Base-by-base conservation (phyloP, 805 yeast genomes). In the Torulaspora maleeae region DNA sequence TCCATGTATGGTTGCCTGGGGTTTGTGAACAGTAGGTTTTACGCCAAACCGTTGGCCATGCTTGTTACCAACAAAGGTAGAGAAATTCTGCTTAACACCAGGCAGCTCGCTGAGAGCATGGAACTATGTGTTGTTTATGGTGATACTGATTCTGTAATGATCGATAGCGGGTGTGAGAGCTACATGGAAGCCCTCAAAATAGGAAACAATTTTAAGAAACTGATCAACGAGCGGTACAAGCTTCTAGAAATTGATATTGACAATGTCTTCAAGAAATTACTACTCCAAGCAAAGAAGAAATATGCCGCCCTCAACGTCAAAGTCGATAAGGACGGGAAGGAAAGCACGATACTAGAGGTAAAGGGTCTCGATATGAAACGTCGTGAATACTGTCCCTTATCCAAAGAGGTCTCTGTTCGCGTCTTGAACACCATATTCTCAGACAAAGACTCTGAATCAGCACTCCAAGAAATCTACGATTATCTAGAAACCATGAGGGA, bases 1-100 rank as follows among this genome's bases (percentile, higher is more conserved):
- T 93, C 99, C n/a, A 91, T 93, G 97, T 93, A 93, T 69, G 99
- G 99, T 61, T 93, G 98, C 77, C 76, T 93, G 57, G 99, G 99
- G 55, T 90, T 82, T 64, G 85, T 84, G 5, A 78, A 84, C 57
- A 88, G 97, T 17, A 77, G 99, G 59, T 93, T 93, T 66, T 91
- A 90, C 60, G 99, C 99, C 10, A 84, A 86, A 60, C 96, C 98
- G 0, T 73, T 93, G 55, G 99, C 99, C 4, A 87, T 87, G 90
- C 73, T 93, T 58, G 95, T 89, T 47, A 93, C 99, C 2, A 84
- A 82, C 56, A 87, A 90, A 66, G 99, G 99, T 59, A 79, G 99
- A 70, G 98, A 93, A 64, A 88, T 90, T 63, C 76, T 93, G 59
- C 84, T 82, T 83, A 91, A 86, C 58, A 91, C 99, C 0, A 79